These are phyloP conservation scores for Solioccasus polychromus DNA, from an alignment of 768 basidiomycete genomes.

Conservation along the genomic window DNA sequence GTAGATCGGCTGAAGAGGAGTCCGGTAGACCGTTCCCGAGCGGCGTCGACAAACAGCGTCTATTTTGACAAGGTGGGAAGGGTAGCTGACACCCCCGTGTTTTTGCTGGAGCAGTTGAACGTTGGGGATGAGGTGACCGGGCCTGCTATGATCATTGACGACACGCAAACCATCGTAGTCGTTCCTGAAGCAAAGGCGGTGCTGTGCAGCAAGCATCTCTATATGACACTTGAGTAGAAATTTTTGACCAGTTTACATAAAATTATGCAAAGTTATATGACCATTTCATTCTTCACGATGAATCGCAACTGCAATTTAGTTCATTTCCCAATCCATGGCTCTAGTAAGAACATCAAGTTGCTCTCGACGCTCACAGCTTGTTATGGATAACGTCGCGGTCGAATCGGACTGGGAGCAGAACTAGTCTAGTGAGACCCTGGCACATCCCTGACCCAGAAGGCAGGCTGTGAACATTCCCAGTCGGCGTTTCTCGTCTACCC, in stretches of 20 bases:
- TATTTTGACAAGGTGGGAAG: slow-evolving; percentile 84
- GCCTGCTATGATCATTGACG: slow-evolving; percentile 92
- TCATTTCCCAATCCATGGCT: too few relatives aligned
- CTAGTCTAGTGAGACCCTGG: slow-evolving; percentile 15
- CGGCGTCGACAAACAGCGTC: slow-evolving; percentile 58
- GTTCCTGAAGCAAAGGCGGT: slow-evolving; percentile 69
- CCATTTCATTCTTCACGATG: too few relatives aligned
- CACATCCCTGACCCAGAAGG: slow-evolving; percentile 12
- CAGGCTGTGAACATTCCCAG: slow-evolving; percentile 3
- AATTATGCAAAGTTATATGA: background rate
- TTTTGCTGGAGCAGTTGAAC: slow-evolving; percentile 57
- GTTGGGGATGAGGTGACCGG: slow-evolving; percentile 75
- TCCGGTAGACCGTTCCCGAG: slow-evolving; percentile 38
- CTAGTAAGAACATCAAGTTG: too few relatives aligned
- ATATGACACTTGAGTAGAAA: slow-evolving; percentile 41
- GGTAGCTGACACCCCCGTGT: slow-evolving; percentile 78
- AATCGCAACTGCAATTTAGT: too few relatives aligned
- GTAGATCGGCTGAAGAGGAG: slow-evolving; percentile 49
- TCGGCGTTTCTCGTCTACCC: slow-evolving; percentile 1
- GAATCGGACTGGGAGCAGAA: background rate
- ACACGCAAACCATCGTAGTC: slow-evolving; percentile 92
- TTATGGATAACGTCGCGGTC: too few relatives aligned
- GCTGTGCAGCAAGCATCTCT: slow-evolving; percentile 67
- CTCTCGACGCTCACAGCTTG: background rate
- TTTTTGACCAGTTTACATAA: slow-evolving; percentile 1